Conservation (phyloP, 2,329 filamentous ascomycete genomes). For the Chalaropsis ovoidea region DNA sequence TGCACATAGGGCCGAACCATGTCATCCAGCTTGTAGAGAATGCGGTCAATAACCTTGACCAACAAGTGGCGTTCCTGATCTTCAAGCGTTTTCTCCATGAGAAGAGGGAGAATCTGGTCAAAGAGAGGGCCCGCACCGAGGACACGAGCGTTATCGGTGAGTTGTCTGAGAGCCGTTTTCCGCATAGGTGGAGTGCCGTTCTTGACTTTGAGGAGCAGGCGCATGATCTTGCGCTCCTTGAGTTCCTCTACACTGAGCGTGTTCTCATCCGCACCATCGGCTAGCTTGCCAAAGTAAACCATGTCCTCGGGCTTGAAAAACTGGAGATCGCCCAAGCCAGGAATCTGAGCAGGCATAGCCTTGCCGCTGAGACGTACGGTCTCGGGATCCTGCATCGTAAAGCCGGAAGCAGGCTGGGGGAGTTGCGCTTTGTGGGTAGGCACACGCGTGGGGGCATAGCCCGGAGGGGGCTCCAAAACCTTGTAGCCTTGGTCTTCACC, state of each 20-base stretch:
- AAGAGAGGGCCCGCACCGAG: conserved; percentile 92
- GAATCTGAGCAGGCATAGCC: conserved; percentile 88
- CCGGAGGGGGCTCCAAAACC: conserved; percentile 77
- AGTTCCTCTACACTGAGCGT: conserved; percentile 85
- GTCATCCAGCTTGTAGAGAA: conserved; percentile 96
- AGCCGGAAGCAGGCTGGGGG: conserved; percentile 67
- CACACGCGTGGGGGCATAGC: conserved; percentile 75
- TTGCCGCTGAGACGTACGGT: conserved; percentile 74
- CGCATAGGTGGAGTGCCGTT: conserved; percentile 97
- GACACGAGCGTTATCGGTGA: conserved; percentile 93
- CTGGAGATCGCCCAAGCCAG: conserved; percentile 87
- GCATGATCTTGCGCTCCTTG: conserved; percentile 98
- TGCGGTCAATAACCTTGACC: conserved; percentile 97
- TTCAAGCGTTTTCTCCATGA: conserved; percentile 97
- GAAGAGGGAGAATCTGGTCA: conserved; percentile 88
- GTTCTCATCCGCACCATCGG: conserved; percentile 88
- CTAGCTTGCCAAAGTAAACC: conserved; percentile 96
- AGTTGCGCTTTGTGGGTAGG: conserved; percentile 56
- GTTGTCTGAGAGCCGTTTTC: conserved; percentile 92
- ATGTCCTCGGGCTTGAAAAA: conserved; percentile 99
- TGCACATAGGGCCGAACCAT: conserved; percentile 92
- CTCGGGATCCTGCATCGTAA: conserved; percentile 96
- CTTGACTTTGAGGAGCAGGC: conserved; percentile 92
- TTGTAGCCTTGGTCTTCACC: conserved; percentile 85
- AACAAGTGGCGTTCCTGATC: conserved; percentile 96